phyloP scores from a whole-genome alignment of 2,329 filamentous ascomycete species.

The Talaromyces sp. region DNA sequence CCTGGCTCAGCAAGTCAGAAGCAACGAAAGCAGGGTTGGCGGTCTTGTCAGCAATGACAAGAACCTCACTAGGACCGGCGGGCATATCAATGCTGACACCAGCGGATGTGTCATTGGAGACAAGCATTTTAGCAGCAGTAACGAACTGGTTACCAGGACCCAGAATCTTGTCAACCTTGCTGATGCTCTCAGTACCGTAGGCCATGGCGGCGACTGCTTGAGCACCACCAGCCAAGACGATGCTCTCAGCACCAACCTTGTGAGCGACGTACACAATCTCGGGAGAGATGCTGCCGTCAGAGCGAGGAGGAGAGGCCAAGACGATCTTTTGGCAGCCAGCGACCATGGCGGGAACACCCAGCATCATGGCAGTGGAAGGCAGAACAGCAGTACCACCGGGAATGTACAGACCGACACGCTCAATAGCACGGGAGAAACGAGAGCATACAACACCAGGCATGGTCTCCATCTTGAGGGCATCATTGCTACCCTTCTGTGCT shows the following conservation, averaged over 20 bases:
- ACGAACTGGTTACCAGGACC: constrained; percentile 98
- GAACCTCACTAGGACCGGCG: constrained; percentile 90
- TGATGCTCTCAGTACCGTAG: constrained; percentile 91
- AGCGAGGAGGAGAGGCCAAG: constrained; percentile 83
- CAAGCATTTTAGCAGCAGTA: constrained; percentile 97
- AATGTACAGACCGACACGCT: constrained; percentile 94
- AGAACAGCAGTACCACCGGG: constrained; percentile 96
- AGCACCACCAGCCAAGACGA: constrained; percentile 91
- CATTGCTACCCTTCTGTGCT: constrained; percentile 77
- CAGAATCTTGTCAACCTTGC: constrained; percentile 98
- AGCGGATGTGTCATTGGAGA: constrained; percentile 95
- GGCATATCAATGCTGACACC: constrained; percentile 98
- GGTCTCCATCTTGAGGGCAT: constrained; percentile 83
- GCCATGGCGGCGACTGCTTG: constrained; percentile 96
- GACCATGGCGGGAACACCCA: constrained; percentile 96
- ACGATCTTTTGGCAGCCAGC: constrained; percentile 96
- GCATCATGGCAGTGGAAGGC: constrained; percentile 94
- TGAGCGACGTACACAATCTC: constrained; percentile 98
- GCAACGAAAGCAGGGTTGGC: constrained; percentile 94
- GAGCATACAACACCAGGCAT: constrained; percentile 97
- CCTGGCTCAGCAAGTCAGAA: constrained; percentile 90
- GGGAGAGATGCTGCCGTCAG: constrained; percentile 87
- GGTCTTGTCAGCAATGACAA: constrained; percentile 88
- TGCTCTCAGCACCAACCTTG: constrained; percentile 94
- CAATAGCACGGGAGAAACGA: constrained; percentile 88